These are phyloP conservation scores for Neurospora sp. DNA, from an alignment of 495 filamentous ascomycete species.

Conservation along the genomic window DNA sequence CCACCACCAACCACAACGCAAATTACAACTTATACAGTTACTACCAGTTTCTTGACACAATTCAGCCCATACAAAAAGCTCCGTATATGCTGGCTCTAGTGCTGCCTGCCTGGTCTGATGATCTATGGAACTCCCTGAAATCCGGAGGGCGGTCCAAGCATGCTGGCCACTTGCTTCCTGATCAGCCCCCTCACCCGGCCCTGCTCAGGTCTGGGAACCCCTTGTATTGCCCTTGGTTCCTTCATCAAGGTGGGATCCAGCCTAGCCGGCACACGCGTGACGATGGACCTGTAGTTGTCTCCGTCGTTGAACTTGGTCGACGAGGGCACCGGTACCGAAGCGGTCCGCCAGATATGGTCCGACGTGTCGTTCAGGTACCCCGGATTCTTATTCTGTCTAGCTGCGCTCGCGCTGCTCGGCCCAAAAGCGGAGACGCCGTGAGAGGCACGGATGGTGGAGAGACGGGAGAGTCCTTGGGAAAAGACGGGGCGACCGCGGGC, in stretches of 20 bases:
- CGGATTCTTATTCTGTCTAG: constrained; percentile 33
- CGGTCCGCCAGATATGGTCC: constrained; percentile 89
- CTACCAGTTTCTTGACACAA: background rate
- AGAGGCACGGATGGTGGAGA: constrained; percentile 38
- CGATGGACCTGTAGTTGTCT: constrained; percentile 44
- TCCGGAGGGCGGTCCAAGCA: constrained; percentile 33
- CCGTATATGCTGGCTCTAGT: background rate
- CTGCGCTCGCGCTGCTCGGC: constrained; percentile 20
- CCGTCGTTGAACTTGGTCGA: constrained; percentile 54
- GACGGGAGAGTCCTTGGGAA: constrained; percentile 42
- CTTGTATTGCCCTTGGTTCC: constrained; percentile 70
- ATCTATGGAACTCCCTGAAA: constrained; percentile 6
- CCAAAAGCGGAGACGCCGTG: constrained; percentile 31
- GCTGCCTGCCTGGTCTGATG: background rate
- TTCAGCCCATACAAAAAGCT: background rate
- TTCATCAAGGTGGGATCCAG: constrained; percentile 81
- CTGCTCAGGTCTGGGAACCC: constrained; percentile 57
- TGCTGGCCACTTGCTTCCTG: constrained; percentile 67
- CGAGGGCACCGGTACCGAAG: constrained; percentile 66
- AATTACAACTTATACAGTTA: background rate
- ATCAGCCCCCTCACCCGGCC: constrained; percentile 44
- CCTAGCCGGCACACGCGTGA: constrained; percentile 62
- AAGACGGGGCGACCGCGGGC: constrained; percentile 60
- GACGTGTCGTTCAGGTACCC: constrained; percentile 75
- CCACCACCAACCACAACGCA: background rate